Evolutionary conservation across 495 filamentous ascomycete species (phyloP).

Genomic region (Daldinia vernicosa): DNA sequence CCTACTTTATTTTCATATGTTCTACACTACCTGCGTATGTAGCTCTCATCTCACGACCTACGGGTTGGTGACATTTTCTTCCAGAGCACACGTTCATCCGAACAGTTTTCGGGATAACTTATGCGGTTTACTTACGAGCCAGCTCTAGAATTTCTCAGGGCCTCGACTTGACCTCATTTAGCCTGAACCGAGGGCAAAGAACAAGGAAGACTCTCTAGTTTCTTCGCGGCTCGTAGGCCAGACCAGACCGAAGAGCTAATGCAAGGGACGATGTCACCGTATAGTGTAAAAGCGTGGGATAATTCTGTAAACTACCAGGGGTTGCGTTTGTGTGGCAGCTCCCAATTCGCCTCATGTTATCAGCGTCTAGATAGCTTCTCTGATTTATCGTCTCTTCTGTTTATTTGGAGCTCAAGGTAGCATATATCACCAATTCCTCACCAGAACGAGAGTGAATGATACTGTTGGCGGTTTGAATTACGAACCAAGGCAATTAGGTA

Average conservation of each 20-base stretch:
- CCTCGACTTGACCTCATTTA: constrained; percentile 22
- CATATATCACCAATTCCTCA: constrained; percentile 5
- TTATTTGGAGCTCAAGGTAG: background rate
- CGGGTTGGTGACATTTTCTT: background rate
- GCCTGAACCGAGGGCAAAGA: constrained; percentile 21
- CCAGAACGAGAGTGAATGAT: constrained; percentile 6
- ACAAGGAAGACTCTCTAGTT: background rate
- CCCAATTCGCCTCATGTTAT: constrained; percentile 39
- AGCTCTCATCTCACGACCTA: background rate
- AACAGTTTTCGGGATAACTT: background rate
- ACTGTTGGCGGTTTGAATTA: background rate
- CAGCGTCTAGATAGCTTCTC: background rate
- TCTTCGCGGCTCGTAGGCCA: constrained; percentile 19
- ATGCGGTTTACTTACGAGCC: background rate
- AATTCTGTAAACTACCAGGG: background rate
- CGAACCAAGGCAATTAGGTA: background rate
- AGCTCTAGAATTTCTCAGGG: constrained; percentile 15
- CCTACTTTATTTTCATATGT: background rate
- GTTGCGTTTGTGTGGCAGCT: constrained; percentile 36
- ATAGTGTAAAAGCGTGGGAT: background rate
- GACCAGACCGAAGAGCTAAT: constrained; percentile 26
- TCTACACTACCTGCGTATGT: background rate
- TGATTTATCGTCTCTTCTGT: background rate
- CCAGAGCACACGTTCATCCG: background rate
- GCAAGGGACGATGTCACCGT: constrained; percentile 38